Base-by-base conservation (phyloP, 768 basidiomycete species). In the Boletus sp. region DNA sequence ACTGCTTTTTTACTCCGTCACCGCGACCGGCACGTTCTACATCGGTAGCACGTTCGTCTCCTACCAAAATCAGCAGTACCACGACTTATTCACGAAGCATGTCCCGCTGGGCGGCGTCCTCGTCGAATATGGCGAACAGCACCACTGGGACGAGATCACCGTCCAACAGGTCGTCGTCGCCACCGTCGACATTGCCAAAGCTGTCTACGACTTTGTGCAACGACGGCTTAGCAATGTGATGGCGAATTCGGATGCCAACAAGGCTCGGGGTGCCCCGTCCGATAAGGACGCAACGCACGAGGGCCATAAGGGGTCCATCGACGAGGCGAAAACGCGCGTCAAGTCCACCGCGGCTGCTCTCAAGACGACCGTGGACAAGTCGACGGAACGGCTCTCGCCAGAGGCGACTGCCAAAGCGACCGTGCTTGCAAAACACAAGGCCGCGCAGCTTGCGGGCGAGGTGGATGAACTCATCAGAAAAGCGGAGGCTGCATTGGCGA, bases 41-140 rank as follows among this genome's bases (percentile, higher is more conserved):
- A 74, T 85, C 54, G 83, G 86, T 47, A 92, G 92, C 71, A 82
- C 87, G 9, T 88, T 90, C 70, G 74, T 84, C 54, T 83, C 91
- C 21, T 87, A 88, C 75, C 81, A 87, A 63, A 85, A 82, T 70
- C 87, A 85, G 60, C 70, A 76, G 2, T 97, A 95, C 76, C 85
- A 89, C 66, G 88, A 95, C 60, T 79, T 96, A 68, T 97, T 97
- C 77, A 79, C 84, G 52, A 82, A 86, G 62, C 77, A 81, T 40
- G 83, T 94, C 50, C 95, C 95, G 2, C 77, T 90, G 37, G 93
- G 85, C 29, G 81, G 87, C 57, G 66, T 80, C 17, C 77, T 95
- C 70, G 77, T 95, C 38, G 87, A 94, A 54, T 93, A 84, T 64
- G 89, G 88, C 10, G 92, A 97, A 64, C 77, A 80, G 29, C 76